Evolutionary conservation across 2,329 filamentous ascomycete genomes (phyloP), one percentile per base, ranked within the genome.

Genomic region (Ophiobolus disseminans): DNA sequence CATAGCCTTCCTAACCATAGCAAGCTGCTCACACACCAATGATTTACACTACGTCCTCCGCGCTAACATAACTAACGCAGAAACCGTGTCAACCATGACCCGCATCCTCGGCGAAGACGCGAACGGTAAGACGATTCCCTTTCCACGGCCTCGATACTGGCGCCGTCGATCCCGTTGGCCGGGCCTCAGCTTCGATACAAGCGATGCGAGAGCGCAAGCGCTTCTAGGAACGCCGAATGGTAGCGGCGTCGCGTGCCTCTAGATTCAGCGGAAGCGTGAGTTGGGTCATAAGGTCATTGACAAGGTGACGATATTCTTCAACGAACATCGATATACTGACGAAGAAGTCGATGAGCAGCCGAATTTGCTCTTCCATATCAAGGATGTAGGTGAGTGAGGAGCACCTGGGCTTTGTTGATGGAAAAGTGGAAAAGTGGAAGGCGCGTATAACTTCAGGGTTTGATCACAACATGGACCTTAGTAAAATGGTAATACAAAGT

Each of bases 141-240:
- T 5, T 14, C 14, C 5, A 31, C 22, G 32, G 32, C 23, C 16
- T n/a, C 6, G 10, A 34, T 17, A 21, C 36, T 19, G 17, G 32
- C 13, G 32, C 31, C 2, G 11, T 21, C 23, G 2, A 20, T 37
- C 17, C 13, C 38, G 38, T 13, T 56, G 55, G 55, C 43, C 49
- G 5, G 55, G 53, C 9, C 26, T 48, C 19, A 13, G 21, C 10
- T 50, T 50, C 39, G 11, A 21, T 9, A 44, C 41, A 20, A 41
- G 50, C 17, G 34, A 14, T 14, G 34, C 45, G 22, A 59, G 50
- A n/a, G 44, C 21, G 5, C 20, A 35, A 13, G 40, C 51, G 14
- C 22, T 53, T 4, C 19, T 52, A 22, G 50, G 52, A 3, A 50
- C 55, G 13, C 52, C 52, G 20, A 50, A 56, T 36, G 52, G 55